Percentiles rank a stretch among this genome's conserved stretches.
These are phyloP conservation scores for Cerioporus squamosus DNA, from an alignment of 1,284 basidiomycete species.

Conservation along the genomic window DNA sequence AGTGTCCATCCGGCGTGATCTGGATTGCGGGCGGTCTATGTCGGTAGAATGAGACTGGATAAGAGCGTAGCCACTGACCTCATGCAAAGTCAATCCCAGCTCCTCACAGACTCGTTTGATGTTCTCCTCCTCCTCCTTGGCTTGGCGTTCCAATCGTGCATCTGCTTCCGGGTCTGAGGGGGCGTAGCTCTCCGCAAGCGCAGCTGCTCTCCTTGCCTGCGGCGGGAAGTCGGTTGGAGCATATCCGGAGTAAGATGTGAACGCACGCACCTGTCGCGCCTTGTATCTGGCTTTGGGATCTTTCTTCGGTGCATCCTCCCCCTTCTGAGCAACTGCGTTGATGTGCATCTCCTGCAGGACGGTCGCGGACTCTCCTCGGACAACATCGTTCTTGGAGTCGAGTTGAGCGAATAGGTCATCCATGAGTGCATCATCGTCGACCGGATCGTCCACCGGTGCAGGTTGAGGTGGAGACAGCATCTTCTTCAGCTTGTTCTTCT, in stretches of 20 bases:
- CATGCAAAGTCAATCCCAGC: constrained; percentile 69
- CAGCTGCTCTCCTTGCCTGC: constrained; percentile 82
- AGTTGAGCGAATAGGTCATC: constrained; percentile 76
- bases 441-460: constrained; percentile 18
- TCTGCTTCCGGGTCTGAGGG: constrained; percentile 66
- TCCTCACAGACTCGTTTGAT: constrained; percentile 74
- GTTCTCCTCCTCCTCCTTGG: constrained; percentile 72
- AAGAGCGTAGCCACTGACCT: constrained; percentile 51
- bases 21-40: constrained; percentile 40
- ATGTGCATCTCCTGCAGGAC: constrained; percentile 53
- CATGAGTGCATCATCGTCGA: constrained; percentile 61
- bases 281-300: constrained; percentile 75
- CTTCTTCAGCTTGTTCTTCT: constrained; percentile 59
- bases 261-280: constrained; percentile 71
- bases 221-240: not conserved
- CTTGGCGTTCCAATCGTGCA: constrained; percentile 69
- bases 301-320: constrained; percentile 54
- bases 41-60: not conserved
- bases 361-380: constrained; percentile 53
- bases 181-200: constrained; percentile 62
- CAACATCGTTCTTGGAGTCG: constrained; percentile 58
- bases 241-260: not conserved
- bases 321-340: constrained; percentile 42
- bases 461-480: constrained; percentile 33
- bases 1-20: constrained; percentile 96